Evolutionary conservation across 2,329 filamentous ascomycete species (phyloP).

Genomic region (Beauveria bassiana): DNA sequence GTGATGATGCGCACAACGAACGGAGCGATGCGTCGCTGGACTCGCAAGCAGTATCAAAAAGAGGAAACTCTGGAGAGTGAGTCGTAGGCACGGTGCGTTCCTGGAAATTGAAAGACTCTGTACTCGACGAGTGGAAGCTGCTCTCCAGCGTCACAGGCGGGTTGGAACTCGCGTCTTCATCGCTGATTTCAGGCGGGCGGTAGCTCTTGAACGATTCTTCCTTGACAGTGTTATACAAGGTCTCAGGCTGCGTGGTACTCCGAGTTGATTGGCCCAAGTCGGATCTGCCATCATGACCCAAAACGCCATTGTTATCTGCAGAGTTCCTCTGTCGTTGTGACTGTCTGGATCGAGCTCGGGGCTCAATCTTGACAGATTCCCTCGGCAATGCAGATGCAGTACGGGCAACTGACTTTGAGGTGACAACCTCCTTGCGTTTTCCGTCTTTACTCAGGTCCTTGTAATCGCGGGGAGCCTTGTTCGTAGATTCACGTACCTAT

Average conservation of each 20-base stretch:
- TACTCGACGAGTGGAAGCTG: conserved; percentile 17
- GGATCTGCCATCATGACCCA: background rate
- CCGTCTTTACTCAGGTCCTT: background rate
- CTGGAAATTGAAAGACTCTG: conserved; percentile 8
- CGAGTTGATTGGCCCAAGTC: background rate
- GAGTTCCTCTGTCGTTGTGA: background rate
- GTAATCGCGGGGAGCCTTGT: background rate
- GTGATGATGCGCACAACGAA: background rate
- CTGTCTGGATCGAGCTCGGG: background rate
- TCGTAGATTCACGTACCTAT: background rate
- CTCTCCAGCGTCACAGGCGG: background rate
- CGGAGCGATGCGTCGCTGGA: background rate
- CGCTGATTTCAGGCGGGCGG: background rate
- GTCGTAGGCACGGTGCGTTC: background rate
- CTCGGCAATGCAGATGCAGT: background rate
- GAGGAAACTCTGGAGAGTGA: background rate
- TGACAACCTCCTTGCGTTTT: background rate
- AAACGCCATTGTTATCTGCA: background rate
- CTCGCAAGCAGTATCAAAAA: background rate
- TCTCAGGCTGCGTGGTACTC: background rate
- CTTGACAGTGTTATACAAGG: background rate
- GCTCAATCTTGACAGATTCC: background rate
- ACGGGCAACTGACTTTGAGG: background rate
- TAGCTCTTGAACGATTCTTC: background rate
- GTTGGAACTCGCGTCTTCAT: background rate